Conservation (phyloP, 768 basidiomycete species). For the Gelatoporia subvermispora region DNA sequence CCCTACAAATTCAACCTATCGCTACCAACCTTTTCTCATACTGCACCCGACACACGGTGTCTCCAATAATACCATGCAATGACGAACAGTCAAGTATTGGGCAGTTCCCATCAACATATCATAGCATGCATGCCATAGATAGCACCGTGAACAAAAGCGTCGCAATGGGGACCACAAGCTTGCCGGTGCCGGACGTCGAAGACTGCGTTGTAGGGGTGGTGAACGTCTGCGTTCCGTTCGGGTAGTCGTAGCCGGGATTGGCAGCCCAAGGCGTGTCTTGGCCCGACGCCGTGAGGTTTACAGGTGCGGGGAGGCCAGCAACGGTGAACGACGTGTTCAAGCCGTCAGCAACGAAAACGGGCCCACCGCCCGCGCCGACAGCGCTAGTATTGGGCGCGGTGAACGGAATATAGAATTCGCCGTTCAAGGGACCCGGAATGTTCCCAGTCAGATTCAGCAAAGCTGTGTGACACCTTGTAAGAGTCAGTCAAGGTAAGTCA, state of each 20-base stretch:
- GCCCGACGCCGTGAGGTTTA: slow-evolving; percentile 33
- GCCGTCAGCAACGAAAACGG: slow-evolving; percentile 32
- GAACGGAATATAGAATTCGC: slow-evolving; percentile 36
- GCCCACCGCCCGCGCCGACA: slow-evolving; percentile 38
- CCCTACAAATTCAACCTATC: no score
- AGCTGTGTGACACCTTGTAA: slow-evolving; percentile 12
- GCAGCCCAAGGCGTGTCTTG: slow-evolving; percentile 19
- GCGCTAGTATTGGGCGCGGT: slow-evolving; percentile 36
- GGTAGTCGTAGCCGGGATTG: slow-evolving; percentile 14
- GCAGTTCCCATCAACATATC: no score
- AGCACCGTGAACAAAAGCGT: no score
- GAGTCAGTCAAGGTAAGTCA: no score
- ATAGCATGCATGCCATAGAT: no score
- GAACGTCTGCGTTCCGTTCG: slow-evolving; percentile 11
- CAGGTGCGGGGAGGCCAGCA: slow-evolving; percentile 30
- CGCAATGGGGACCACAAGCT: no score
- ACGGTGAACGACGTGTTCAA: slow-evolving; percentile 32
- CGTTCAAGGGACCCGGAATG: slow-evolving; percentile 41
- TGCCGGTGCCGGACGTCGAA: no score
- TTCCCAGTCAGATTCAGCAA: slow-evolving; percentile 37
- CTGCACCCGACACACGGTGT: no score
- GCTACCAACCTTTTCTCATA: no score
- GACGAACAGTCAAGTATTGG: no score
- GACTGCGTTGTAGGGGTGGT: neutral
- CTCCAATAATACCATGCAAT: no score